Evolutionary conservation across 306 rosid species (phyloP).

Genomic region (Mimosa pudica): DNA sequence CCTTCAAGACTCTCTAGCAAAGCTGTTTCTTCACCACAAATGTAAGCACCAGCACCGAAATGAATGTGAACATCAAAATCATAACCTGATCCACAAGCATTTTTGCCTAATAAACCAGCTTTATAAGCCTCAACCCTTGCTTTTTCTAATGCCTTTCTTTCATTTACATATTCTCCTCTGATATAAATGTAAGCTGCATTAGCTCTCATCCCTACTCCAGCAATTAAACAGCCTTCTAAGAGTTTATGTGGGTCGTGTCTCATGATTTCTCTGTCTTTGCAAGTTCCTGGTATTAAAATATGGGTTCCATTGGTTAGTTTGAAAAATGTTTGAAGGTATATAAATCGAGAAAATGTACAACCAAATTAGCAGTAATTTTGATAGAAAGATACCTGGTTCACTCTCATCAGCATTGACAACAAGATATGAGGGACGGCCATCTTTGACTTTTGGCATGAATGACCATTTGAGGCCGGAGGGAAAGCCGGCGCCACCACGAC

Average conservation of each 20-base stretch:
- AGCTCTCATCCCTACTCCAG: conserved; percentile 98
- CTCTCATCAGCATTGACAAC: conserved; percentile 99
- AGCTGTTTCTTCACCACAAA: conserved; percentile 98
- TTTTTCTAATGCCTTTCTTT: conserved; percentile 74
- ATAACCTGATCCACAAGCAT: conserved; percentile 97
- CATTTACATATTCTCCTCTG: conserved; percentile 95
- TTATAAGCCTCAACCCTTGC: conserved; percentile 90
- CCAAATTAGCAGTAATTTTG: too few relatives aligned
- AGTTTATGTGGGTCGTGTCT: conserved; percentile 94
- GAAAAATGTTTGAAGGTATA: too few relatives aligned
- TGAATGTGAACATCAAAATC: conserved; percentile 97
- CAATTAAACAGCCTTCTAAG: conserved; percentile 94
- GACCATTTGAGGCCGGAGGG: conserved; percentile 99
- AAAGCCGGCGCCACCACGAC: conserved; percentile 98
- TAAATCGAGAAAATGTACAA: too few relatives aligned
- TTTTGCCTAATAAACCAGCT: conserved; percentile 88
- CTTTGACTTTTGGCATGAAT: conserved; percentile 94
- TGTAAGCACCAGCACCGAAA: conserved; percentile 95
- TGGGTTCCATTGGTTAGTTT: too few relatives aligned
- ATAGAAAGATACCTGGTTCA: conserved; percentile 50
- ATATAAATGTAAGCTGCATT: conserved; percentile 93
- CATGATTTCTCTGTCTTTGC: conserved; percentile 98
- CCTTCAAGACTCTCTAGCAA: conserved; percentile 98
- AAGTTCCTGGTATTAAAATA: conserved; percentile 54
- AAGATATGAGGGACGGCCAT: conserved; percentile 95